Evolutionary conservation across 345 rosid species (phyloP).

Genomic region (Acer campestre): DNA sequence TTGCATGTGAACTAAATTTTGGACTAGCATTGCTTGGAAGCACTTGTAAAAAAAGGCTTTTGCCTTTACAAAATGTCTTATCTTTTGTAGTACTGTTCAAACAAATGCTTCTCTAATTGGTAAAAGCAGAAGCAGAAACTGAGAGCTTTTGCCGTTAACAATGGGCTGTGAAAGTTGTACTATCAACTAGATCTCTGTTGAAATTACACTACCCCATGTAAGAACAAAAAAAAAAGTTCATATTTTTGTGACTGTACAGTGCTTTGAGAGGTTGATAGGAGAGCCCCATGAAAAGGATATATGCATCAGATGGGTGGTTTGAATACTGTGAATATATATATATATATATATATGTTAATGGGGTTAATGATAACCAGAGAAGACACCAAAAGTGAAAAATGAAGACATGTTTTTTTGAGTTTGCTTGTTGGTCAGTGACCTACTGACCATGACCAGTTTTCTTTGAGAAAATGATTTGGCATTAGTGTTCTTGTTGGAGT

Average conservation of each 20-base stretch:
- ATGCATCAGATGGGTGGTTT: background rate
- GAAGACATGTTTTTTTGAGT: too few species aligned
- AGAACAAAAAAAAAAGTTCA: too few species aligned
- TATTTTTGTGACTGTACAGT: too few species aligned
- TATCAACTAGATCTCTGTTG: background rate
- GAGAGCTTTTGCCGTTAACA: conserved; percentile 11
- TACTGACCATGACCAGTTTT: background rate
- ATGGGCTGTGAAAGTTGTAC: background rate
- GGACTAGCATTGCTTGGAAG: conserved; percentile 10
- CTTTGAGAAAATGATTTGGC: conserved; percentile 1
- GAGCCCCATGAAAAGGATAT: background rate
- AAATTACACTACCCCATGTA: background rate
- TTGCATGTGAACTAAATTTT: conserved; percentile 22
- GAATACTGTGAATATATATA: background rate
- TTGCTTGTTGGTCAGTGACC: background rate
- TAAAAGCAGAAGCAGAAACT: conserved; percentile 1
- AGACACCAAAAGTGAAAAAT: background rate
- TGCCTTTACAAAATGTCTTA: background rate
- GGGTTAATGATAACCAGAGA: background rate
- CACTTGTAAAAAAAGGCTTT: background rate
- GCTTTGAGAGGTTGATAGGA: background rate
- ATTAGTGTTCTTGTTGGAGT: background rate
- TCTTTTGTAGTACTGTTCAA: conserved; percentile 1
- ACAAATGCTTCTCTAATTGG: background rate
- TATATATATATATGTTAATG: background rate